Evolutionary conservation across 257 asterid species (phyloP), one percentile per base, ranked within the genome.

Genomic region (Fraxinus quadrangulata): DNA sequence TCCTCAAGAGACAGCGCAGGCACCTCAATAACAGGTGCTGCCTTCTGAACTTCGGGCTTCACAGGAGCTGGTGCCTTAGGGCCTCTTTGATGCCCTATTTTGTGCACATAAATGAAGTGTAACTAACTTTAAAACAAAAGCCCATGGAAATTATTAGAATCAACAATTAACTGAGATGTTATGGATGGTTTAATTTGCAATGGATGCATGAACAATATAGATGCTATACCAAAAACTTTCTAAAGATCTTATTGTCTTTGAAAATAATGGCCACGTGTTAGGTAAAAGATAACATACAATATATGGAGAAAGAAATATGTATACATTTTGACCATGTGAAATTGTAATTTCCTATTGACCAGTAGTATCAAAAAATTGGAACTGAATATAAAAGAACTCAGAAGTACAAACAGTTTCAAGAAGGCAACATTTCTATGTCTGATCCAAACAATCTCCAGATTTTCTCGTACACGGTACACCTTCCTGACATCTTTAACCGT

Each of bases 11-110:
- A 87, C 67, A 91, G 82, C 66, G 87, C 83, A 74, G 98, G 93
- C 79, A 93, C 98, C 86, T 91, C 94, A 79, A 93, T 93, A 31
- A 92, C 93, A 76, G 93, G 94, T 77, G 80, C 85, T 54, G 87
- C 83, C 84, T 87, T 91, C 82, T 89, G 94, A 80, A 67, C 82
- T 75, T 93, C 97, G 5, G 96, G 84, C 79, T 87, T 90, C 86
- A 87, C 89, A 45, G 96, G 96, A 81, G 85, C 85, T 49, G 90
- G 74, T 67, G 82, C 84, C 87, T 86, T 92, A 37, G 91, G 76
- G 67, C 92, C 90, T 87, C 87, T 89, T 75, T 85, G 94, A 36
- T 82, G 81, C 75, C 90, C 98, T 93, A 80, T 76, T 75, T 61
- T 51, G 26, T 45, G 67, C 75, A 78, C 74, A 77, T 9, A 72